These are phyloP conservation scores for Aspergillus carbonarius DNA, from an alignment of 2,329 filamentous ascomycete species.

Conservation along the genomic window DNA sequence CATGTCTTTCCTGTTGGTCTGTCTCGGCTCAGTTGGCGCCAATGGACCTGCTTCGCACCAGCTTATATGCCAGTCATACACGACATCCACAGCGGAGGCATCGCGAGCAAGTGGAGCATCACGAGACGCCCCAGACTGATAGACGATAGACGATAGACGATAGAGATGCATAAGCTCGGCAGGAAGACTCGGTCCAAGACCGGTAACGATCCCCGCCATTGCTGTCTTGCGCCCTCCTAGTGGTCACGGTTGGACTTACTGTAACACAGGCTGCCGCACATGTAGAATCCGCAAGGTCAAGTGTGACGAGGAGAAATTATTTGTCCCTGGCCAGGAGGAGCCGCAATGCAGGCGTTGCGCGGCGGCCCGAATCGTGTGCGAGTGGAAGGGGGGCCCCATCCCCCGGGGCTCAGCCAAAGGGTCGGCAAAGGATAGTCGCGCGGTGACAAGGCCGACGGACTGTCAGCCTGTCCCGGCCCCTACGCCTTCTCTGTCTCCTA, in stretches of 20 bases:
- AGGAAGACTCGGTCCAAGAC: conserved; percentile 27
- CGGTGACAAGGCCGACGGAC: neutral
- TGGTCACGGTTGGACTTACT: neutral
- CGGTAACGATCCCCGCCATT: conserved; percentile 21
- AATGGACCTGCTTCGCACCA: neutral
- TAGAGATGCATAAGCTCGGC: conserved; percentile 19
- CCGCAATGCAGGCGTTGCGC: conserved; percentile 27
- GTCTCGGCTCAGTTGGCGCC: neutral
- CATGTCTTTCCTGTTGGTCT: neutral
- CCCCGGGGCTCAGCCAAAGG: conserved; percentile 12
- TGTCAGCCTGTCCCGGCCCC: neutral
- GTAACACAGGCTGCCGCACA: conserved; percentile 26
- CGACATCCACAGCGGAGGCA: neutral
- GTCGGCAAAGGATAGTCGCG: neutral
- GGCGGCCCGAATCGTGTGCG: conserved; percentile 23
- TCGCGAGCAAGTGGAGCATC: conserved; percentile 2
- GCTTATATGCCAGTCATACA: neutral
- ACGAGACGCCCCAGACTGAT: neutral
- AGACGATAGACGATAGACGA: conserved; percentile 8
- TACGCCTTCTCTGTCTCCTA: conserved; percentile 9
- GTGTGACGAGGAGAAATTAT: conserved; percentile 30
- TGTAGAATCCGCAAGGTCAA: conserved; percentile 33
- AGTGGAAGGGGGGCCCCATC: conserved; percentile 28
- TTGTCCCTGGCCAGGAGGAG: conserved; percentile 17
- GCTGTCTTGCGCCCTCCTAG: neutral